phyloP scores from a whole-genome alignment of 345 rosid species.

The Eucalyptus erythrocorys region DNA sequence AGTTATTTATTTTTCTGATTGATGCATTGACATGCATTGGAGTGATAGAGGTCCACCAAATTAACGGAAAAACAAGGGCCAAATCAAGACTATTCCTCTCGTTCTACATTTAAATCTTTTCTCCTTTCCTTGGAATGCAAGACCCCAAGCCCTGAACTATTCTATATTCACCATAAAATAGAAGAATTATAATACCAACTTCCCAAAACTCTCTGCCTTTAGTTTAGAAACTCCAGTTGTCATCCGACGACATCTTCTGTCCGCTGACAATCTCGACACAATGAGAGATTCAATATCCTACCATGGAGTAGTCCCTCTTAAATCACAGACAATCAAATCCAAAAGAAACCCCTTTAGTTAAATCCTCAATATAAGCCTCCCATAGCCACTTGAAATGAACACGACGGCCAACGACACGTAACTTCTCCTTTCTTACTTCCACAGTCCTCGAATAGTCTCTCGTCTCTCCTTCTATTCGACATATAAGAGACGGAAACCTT shows the following conservation, averaged over 20 bases:
- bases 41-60: background rate
- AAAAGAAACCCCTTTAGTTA: background rate
- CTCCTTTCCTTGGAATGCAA: background rate
- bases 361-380: background rate
- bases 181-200: background rate
- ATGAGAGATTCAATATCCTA: background rate
- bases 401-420: background rate
- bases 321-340: background rate
- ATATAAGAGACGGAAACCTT: background rate
- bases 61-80: background rate
- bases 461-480: background rate
- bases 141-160: background rate
- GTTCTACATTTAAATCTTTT: background rate
- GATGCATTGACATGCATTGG: background rate
- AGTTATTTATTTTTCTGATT: background rate
- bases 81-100: background rate
- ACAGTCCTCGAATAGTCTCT: background rate
- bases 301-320: background rate
- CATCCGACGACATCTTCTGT: background rate
- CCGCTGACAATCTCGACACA: background rate
- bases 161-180: background rate
- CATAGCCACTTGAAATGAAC: background rate
- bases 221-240: background rate
- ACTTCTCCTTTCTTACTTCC: background rate
- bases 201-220: background rate